Conservation (phyloP, 495 filamentous ascomycete species). For the Penicillium alfredii region DNA sequence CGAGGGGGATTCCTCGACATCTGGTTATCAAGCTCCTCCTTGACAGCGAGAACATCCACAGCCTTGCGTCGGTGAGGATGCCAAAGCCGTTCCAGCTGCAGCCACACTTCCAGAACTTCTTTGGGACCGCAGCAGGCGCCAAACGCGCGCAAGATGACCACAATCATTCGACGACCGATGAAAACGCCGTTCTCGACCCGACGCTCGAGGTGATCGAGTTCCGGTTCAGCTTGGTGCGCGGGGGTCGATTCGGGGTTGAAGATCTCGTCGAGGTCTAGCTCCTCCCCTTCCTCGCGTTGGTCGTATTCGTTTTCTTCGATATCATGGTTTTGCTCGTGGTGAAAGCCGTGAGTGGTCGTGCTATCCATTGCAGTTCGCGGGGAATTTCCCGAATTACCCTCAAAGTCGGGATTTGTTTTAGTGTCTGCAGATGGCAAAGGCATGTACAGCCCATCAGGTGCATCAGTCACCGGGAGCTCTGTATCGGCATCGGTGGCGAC, state of each 20-base stretch:
- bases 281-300: neutral
- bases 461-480: conserved; percentile 6
- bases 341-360: no score
- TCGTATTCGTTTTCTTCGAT: conserved; percentile 1
- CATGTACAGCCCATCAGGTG: conserved; percentile 24
- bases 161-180: conserved; percentile 37
- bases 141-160: conserved; percentile 38
- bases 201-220: conserved; percentile 15
- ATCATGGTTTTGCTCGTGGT: neutral
- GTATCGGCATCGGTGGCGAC: conserved; percentile 3
- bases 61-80: conserved; percentile 33
- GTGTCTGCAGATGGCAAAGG: conserved; percentile 18
- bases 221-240: conserved; percentile 5
- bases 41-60: conserved; percentile 31
- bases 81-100: conserved; percentile 40
- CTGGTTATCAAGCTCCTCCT: conserved; percentile 38
- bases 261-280: conserved; percentile 19
- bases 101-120: conserved; percentile 37
- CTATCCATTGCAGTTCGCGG: no score
- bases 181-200: conserved; percentile 42
- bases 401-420: conserved; percentile 1
- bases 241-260: conserved; percentile 4
- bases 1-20: conserved; percentile 15
- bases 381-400: no score
- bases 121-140: conserved; percentile 33